A percentile compares a stretch with the other conserved stretches of the same genome.
These are phyloP conservation scores for Malus asiatica DNA, from an alignment of 306 rosid genomes.

Conservation along the genomic window DNA sequence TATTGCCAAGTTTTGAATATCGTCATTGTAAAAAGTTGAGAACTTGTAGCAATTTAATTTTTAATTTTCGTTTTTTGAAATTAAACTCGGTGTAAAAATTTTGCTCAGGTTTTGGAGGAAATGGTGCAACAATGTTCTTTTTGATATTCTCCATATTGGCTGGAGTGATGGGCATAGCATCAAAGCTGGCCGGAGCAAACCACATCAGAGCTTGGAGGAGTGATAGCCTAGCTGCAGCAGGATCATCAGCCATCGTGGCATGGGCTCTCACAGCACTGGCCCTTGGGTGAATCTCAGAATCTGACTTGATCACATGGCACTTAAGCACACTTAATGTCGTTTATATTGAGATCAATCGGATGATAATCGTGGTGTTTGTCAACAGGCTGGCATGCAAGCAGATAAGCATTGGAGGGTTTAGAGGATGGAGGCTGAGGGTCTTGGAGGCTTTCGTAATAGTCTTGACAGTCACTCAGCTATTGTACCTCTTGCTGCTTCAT, in stretches of 20 bases:
- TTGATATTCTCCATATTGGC: constrained; percentile 50
- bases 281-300: constrained; percentile 10
- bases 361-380: background rate
- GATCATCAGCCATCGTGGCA: constrained; percentile 47
- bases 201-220: constrained; percentile 80
- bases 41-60: background rate
- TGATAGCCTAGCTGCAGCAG: constrained; percentile 82
- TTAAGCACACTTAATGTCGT: background rate
- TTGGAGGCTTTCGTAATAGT: constrained; percentile 76
- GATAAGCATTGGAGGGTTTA: constrained; percentile 66
- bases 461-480: constrained; percentile 61
- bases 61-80: background rate
- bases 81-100: background rate
- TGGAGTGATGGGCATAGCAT: constrained; percentile 57
- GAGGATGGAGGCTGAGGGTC: constrained; percentile 81
- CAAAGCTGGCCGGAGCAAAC: constrained; percentile 62
- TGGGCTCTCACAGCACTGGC: constrained; percentile 68
- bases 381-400: constrained; percentile 79
- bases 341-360: background rate
- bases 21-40: no score
- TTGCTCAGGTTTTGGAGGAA: constrained; percentile 73
- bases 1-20: no score
- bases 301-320: background rate
- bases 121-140: constrained; percentile 74
- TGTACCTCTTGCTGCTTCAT: constrained; percentile 52